These are phyloP conservation scores for Aspergillus amoenus DNA, from an alignment of 2,329 filamentous ascomycete genomes.

Conservation along the genomic window DNA sequence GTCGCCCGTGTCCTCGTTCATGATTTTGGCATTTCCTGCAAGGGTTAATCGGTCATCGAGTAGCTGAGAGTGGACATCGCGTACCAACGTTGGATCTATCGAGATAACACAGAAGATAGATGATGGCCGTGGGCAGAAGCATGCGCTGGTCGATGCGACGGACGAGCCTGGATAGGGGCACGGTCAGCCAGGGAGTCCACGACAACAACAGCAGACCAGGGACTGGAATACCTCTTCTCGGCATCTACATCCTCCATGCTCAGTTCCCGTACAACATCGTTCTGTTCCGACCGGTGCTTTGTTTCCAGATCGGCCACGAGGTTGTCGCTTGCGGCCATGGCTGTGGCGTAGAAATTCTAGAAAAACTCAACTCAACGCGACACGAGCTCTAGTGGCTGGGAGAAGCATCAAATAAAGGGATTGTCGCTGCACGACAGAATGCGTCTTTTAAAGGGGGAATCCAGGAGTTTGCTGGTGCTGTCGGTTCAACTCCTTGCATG, in stretches of 20 bases:
- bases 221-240: background rate
- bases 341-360: background rate
- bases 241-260: background rate
- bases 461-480: background rate
- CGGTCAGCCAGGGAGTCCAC: background rate
- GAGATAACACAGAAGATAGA: conserved; percentile 34
- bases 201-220: background rate
- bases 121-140: conserved; percentile 9
- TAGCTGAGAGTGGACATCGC: background rate
- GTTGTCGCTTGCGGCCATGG: background rate
- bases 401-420: background rate
- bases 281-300: background rate
- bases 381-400: background rate
- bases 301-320: background rate
- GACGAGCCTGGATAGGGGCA: background rate
- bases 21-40: conserved; percentile 40
- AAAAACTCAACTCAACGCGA: no score
- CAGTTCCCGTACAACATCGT: background rate
- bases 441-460: background rate
- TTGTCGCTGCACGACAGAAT: background rate
- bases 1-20: conserved; percentile 38
- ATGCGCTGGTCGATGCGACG: conserved; percentile 9
- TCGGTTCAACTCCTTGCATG: no score
- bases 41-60: background rate
- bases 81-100: conserved; percentile 33